Evolutionary conservation across 2,329 filamentous ascomycete species (phyloP).

Genomic region (Diaporthe eres): DNA sequence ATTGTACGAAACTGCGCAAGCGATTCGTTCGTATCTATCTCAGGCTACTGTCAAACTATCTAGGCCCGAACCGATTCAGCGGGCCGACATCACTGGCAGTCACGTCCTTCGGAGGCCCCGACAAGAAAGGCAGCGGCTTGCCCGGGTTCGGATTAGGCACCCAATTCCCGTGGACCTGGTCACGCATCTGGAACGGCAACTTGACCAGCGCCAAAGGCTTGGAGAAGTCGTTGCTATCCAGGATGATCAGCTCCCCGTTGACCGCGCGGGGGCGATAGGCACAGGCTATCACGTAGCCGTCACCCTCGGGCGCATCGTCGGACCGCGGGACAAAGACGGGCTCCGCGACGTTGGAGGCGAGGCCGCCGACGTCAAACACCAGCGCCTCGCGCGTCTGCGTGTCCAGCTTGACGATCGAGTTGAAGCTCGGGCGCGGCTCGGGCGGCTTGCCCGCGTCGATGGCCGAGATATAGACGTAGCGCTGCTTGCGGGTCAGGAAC

Average conservation of each 20-base stretch:
- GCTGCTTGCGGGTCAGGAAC: neutral
- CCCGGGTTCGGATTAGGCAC: conserved; percentile 3
- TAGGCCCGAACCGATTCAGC: neutral
- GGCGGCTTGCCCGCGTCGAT: neutral
- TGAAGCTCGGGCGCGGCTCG: neutral
- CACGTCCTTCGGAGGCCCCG: neutral
- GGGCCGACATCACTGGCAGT: neutral
- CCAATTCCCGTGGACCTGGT: conserved; percentile 3
- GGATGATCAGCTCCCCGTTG: conserved; percentile 10
- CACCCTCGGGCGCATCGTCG: neutral
- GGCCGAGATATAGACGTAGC: neutral
- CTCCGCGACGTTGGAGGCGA: neutral
- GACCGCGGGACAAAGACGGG: neutral
- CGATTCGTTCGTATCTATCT: neutral
- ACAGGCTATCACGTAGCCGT: neutral
- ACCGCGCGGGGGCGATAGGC: neutral
- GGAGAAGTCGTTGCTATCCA: conserved; percentile 6
- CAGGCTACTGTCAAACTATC: neutral
- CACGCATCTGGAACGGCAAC: neutral
- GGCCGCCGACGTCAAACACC: conserved; percentile 3
- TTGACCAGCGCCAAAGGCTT: neutral
- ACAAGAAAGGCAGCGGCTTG: neutral
- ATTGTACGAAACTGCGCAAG: neutral
- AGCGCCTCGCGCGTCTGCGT: neutral
- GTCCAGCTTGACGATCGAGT: conserved; percentile 14